Conservation (phyloP, 2,329 filamentous ascomycete genomes). For the Colletotrichum australisinense region DNA sequence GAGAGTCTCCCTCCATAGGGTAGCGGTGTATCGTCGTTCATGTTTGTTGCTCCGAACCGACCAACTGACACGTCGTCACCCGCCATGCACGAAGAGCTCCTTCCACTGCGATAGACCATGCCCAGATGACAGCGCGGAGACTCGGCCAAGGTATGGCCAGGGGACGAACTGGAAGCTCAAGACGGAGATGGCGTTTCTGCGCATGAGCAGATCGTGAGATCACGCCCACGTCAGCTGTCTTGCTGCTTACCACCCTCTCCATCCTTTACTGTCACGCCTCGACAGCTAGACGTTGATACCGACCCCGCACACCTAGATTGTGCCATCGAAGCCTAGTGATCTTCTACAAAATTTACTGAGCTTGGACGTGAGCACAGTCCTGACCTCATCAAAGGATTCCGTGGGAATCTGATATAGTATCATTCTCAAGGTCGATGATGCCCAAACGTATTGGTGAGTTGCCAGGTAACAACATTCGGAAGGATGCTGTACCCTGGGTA, state of each 20-base stretch:
- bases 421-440: background rate
- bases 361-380: background rate
- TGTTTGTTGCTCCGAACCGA: background rate
- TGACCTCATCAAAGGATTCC: background rate
- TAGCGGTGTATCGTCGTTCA: background rate
- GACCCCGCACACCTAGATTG: background rate
- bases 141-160: background rate
- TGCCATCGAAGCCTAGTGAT: background rate
- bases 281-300: background rate
- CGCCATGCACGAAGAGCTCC: constrained; percentile 2
- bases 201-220: constrained; percentile 9
- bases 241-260: constrained; percentile 24
- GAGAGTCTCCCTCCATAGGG: background rate
- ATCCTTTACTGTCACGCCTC: background rate
- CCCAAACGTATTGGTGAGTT: background rate
- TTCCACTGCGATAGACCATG: background rate
- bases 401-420: background rate
- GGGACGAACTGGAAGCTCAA: background rate
- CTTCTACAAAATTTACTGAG: background rate
- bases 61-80: constrained; percentile 2
- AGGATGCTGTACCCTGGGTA: constrained; percentile 10
- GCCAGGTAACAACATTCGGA: background rate
- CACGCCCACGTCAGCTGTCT: constrained; percentile 28
- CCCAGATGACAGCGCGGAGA: background rate
- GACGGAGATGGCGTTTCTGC: background rate